phyloP scores from a whole-genome alignment of 768 basidiomycete species.

The Leccinum imitatum region DNA sequence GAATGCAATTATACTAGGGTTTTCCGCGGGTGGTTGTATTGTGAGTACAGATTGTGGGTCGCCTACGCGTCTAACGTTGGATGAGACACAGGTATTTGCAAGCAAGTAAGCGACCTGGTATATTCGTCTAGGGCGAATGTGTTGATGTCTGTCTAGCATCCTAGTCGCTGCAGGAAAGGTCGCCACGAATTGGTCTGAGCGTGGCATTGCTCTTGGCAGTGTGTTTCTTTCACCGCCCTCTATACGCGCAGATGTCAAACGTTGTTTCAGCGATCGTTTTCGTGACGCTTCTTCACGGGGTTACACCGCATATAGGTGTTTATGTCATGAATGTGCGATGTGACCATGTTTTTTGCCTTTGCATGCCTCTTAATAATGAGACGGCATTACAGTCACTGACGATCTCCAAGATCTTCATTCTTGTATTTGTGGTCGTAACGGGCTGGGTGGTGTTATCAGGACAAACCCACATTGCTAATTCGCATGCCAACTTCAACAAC shows the following conservation, averaged over 20 bases:
- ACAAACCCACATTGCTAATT: slow-evolving; percentile 53
- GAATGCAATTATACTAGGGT: slow-evolving; percentile 47
- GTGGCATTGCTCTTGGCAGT: slow-evolving; percentile 62
- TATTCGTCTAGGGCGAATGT: not conserved
- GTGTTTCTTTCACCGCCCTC: not conserved
- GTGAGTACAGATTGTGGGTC: slow-evolving; percentile 31
- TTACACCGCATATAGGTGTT: slow-evolving; percentile 49
- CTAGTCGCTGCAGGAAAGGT: slow-evolving; percentile 45
- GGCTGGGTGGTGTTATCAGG: slow-evolving; percentile 64
- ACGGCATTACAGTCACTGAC: slow-evolving; percentile 36
- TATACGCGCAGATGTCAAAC: not conserved
- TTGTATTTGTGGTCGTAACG: slow-evolving; percentile 55
- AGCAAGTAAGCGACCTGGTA: slow-evolving; percentile 25
- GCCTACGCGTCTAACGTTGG: not conserved
- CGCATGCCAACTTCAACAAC: slow-evolving; percentile 55
- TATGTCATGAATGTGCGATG: slow-evolving; percentile 52
- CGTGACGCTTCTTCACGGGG: slow-evolving; percentile 50
- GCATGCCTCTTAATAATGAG: slow-evolving; percentile 26
- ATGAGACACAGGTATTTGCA: slow-evolving; percentile 29
- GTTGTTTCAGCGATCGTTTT: slow-evolving; percentile 44
- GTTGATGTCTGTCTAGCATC: slow-evolving; percentile 36
- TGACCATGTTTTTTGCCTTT: not conserved
- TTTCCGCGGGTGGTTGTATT: slow-evolving; percentile 45
- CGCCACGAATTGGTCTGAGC: slow-evolving; percentile 50
- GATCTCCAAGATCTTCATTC: slow-evolving; percentile 53